phyloP scores from a whole-genome alignment of 306 rosid genomes.

The cucumber (Cucumis sativus) region DNA sequence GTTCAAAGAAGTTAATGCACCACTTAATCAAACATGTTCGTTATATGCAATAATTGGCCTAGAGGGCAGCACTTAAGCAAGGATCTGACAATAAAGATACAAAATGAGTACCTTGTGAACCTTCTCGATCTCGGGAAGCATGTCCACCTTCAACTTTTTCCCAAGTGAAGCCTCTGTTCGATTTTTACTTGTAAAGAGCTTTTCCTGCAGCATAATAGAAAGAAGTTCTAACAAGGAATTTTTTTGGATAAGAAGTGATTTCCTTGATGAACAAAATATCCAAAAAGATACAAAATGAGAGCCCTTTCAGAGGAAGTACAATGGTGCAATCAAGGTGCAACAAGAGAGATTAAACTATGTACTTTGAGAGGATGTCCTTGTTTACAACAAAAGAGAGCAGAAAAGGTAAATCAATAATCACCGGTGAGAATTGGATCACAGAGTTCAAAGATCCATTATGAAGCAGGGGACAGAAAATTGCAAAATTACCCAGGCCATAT shows the following conservation, averaged over 20 bases:
- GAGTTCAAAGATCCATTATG: not conserved
- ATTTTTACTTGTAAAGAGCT: slow-evolving; percentile 84
- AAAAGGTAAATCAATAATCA: too few species aligned
- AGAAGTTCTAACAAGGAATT: slow-evolving; percentile 19
- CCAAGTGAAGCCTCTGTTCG: slow-evolving; percentile 83
- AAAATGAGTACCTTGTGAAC: slow-evolving; percentile 66
- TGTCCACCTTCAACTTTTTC: slow-evolving; percentile 81
- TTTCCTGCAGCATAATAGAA: slow-evolving; percentile 47
- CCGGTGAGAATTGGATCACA: not conserved
- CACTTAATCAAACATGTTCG: not conserved
- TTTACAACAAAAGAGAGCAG: too few species aligned
- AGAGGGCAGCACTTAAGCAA: not conserved
- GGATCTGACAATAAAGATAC: not conserved
- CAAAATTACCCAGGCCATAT: not conserved
- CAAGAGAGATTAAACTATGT: too few species aligned
- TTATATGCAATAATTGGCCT: not conserved
- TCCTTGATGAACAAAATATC: too few species aligned
- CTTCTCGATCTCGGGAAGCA: slow-evolving; percentile 98
- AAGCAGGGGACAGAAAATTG: not conserved
- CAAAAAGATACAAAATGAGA: too few species aligned
- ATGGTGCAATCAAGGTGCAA: too few species aligned
- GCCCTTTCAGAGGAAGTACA: too few species aligned
- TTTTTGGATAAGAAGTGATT: too few species aligned
- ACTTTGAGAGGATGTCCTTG: too few species aligned
- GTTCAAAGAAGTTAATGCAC: slow-evolving; percentile 14